Evolutionary conservation across 2,329 filamentous ascomycete genomes (phyloP), one percentile per base, ranked within the genome.

Genomic region (Botrytis galanthina): DNA sequence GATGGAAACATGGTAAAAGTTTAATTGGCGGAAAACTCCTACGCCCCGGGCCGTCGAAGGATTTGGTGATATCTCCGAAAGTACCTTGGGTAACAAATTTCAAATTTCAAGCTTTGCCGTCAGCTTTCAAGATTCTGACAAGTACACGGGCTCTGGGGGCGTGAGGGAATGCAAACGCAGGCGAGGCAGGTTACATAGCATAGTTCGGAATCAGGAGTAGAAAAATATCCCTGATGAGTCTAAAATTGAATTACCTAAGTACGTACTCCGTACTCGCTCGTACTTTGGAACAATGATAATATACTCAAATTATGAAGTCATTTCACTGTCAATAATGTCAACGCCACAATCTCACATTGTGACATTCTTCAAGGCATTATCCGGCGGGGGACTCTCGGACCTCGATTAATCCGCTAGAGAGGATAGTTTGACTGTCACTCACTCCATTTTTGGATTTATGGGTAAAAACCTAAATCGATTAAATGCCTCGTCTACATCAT

Each of bases 11-110:
- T 22, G 35, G 37, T 42, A 29, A 22, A 42, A 42, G 66, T 42
- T 68, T 57, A 26, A 68, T 68, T 57, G 66, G 48, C 35, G 66
- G 48, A 57, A 57, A 69, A 42, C 66, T 39, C 32, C 64, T 54
- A 44, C 12, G 5, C 18, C 22, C 26, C 44, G 20, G 63, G 26
- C 51, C 51, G 51, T 57, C 51, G n/a, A 29, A 29, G n/a, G 9
- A 57, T 62, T 42, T 16, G n/a, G 60, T 1, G 26, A 62, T 62
- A 62, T 42, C 22, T 37, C 60, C 60, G 60, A 62, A 62, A 62
- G 35, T 20, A 61, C 35, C 60, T 29, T 14, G 57, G 26, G 32
- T 22, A 35, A 35, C n/a, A 54, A 54, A 54, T 54, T 54, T 54
- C 48, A n/a, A 54, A 16, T 29, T 29, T 22, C 26, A 63, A n/a